Base-by-base conservation (phyloP, 306 rosid species). In the Argentina anserina region DNA sequence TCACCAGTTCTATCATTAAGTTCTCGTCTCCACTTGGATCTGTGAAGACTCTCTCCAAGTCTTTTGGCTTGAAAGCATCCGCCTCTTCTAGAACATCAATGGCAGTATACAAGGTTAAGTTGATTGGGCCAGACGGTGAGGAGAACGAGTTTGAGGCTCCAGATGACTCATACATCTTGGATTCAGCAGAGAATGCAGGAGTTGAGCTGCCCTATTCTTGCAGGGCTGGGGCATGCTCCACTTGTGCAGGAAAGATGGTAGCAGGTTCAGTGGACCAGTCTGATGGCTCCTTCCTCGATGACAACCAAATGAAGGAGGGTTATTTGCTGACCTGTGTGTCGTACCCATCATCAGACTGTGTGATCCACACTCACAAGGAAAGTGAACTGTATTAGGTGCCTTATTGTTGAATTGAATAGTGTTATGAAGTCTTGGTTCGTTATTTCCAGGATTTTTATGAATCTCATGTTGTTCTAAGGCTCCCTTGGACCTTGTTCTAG, bases 331-430 rank as follows among this genome's bases (percentile, higher is more conserved):
- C 90, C 2, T 88, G 94, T 66, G 80, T 90, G 18, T 83, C 96
- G 0, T 92, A 88, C 73, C 96, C 97, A n/a, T 84, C 96, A 41
- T 42, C 87, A 3, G 97, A 89, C 41, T 69, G 76, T 81, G 89
- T 92, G 74, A 92, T 92, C 80, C 85, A 85, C 72, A 87, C 97
- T 28, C 97, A 89, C 87, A 87, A 89, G 86, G 97, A 92, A 83
- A 61, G 56, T n/a, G 96, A 89, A 4, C 91, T 89, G 25, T 84
- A 84, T 76, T 92, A 86, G 88, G 78, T 42, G 67, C 67, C 40
- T 50, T 26, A 55, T 40, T 37, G 46, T 42, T 46, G 52, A 14
- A 52, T 9, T 36, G 18, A 56, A 43, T 49, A 39, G 71, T 36
- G 28, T 14, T 33, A 7, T 28, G 43, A 21, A 46, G 60, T 42